Conservation (phyloP, 2,329 filamentous ascomycete species). For the Colletotrichum horii region DNA sequence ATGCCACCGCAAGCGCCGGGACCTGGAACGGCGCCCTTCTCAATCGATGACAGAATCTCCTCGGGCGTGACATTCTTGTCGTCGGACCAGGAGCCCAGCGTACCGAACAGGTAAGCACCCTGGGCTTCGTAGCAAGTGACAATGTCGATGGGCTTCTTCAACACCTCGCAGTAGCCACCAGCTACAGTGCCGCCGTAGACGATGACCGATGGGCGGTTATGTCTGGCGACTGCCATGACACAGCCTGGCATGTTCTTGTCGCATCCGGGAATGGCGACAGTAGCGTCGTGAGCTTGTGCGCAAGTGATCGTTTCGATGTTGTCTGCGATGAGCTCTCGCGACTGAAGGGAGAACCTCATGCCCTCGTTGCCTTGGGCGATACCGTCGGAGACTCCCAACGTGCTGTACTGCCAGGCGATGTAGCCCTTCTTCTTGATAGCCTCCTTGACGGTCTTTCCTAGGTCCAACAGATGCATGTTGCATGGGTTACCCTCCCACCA, state of each 20-base stretch:
- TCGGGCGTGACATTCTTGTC: slow-evolving; percentile 77
- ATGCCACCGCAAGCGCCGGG: slow-evolving; percentile 79
- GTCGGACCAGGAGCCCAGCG: slow-evolving; percentile 66
- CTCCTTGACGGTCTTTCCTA: slow-evolving; percentile 87
- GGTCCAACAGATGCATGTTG: slow-evolving; percentile 74
- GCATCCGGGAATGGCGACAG: slow-evolving; percentile 90
- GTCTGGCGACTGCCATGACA: slow-evolving; percentile 89
- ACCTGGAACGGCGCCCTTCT: slow-evolving; percentile 72
- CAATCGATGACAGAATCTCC: slow-evolving; percentile 62
- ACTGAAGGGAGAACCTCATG: slow-evolving; percentile 93
- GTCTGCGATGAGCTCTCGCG: slow-evolving; percentile 90
- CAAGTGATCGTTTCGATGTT: slow-evolving; percentile 93
- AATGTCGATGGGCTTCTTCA: slow-evolving; percentile 84
- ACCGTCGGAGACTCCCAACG: slow-evolving; percentile 84
- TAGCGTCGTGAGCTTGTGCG: slow-evolving; percentile 91
- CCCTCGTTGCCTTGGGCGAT: slow-evolving; percentile 97
- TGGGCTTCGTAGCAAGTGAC: slow-evolving; percentile 87
- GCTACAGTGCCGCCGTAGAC: slow-evolving; percentile 92
- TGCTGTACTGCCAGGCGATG: slow-evolving; percentile 95
- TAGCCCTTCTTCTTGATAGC: slow-evolving; percentile 84
- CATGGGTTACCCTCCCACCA: slow-evolving; percentile 99
- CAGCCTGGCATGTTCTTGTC: slow-evolving; percentile 98
- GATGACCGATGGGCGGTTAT: slow-evolving; percentile 93
- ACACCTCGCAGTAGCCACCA: slow-evolving; percentile 78
- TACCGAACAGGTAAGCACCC: slow-evolving; percentile 80